A percentile compares a stretch with the other conserved stretches of the same genome.
Conservation (phyloP, 192 early-diverging fungal species). For the Linnemannia zychae region DNA sequence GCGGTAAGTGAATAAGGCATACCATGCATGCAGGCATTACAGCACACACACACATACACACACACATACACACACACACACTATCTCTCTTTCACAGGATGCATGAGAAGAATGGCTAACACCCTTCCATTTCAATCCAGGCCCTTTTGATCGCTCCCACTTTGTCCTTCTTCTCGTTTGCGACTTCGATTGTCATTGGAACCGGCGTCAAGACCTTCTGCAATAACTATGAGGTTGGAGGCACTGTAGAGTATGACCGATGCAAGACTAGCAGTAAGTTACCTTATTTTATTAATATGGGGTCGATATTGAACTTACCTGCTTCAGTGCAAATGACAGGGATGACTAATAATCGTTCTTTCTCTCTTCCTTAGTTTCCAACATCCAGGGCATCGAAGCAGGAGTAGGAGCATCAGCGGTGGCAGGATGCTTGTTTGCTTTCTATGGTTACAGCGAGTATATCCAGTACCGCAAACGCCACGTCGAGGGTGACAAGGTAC, state of each 20-base stretch:
- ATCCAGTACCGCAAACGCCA: slow-evolving; percentile 38
- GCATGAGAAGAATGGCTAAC: too few species aligned
- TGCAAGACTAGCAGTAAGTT: slow-evolving; percentile 8
- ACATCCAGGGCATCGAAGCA: not conserved
- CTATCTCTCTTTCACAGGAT: not conserved
- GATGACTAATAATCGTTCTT: not conserved
- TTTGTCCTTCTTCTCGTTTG: slow-evolving; percentile 32
- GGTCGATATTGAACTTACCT: too few species aligned
- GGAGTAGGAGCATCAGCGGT: slow-evolving; percentile 22
- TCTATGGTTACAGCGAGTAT: slow-evolving; percentile 46
- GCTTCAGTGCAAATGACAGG: too few species aligned
- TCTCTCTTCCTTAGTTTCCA: not conserved
- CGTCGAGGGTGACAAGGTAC: slow-evolving; percentile 42
- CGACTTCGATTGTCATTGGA: slow-evolving; percentile 35
- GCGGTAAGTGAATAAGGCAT: slow-evolving; percentile 20
- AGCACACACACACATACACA: too few species aligned
- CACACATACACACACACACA: too few species aligned
- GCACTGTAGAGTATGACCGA: not conserved
- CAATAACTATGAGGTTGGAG: not conserved
- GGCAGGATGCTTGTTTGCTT: slow-evolving; percentile 29
- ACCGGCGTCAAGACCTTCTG: slow-evolving; percentile 25
- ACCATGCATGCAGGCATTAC: too few species aligned
- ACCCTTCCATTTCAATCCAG: not conserved
- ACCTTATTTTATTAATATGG: not conserved
- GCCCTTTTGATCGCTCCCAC: slow-evolving; percentile 24